Evolutionary conservation across 495 filamentous ascomycete species (phyloP).

Genomic region (Parathielavia hyrcaniae): DNA sequence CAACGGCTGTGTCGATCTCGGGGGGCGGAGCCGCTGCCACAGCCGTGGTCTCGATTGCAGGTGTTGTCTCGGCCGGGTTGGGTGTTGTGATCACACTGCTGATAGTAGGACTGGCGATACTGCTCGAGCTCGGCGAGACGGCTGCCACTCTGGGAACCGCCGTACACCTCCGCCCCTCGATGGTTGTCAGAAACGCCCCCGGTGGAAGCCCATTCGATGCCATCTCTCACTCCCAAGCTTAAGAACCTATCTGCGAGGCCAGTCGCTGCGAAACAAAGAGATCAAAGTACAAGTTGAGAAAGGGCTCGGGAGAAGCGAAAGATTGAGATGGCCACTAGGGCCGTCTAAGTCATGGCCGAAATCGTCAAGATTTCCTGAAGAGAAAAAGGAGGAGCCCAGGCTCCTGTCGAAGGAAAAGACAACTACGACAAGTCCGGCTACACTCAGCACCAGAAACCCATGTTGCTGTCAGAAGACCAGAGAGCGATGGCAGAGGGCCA

Average conservation of each 20-base stretch:
- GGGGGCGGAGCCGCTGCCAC: slow-evolving; percentile 15
- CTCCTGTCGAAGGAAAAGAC: slow-evolving; percentile 22
- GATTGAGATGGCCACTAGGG: slow-evolving; percentile 35
- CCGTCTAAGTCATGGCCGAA: slow-evolving; percentile 37
- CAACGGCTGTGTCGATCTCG: slow-evolving; percentile 15
- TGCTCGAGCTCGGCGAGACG: slow-evolving; percentile 1
- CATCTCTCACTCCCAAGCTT: slow-evolving; percentile 28
- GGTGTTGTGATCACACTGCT: slow-evolving; percentile 12
- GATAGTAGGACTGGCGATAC: slow-evolving; percentile 15
- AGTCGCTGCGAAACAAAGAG: slow-evolving; percentile 34
- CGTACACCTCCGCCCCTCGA: slow-evolving; percentile 45
- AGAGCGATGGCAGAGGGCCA: neutral
- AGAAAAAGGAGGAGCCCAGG: slow-evolving; percentile 18
- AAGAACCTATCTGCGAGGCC: slow-evolving; percentile 33
- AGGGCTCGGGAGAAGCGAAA: slow-evolving; percentile 29
- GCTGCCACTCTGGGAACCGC: slow-evolving; percentile 36
- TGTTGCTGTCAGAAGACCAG: slow-evolving; percentile 19
- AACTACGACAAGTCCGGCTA: slow-evolving; percentile 29
- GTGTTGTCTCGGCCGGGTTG: neutral
- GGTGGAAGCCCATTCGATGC: slow-evolving; percentile 31
- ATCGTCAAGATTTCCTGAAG: slow-evolving; percentile 34
- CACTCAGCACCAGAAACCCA: slow-evolving; percentile 31
- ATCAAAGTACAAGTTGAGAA: slow-evolving; percentile 30
- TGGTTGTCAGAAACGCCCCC: slow-evolving; percentile 41
- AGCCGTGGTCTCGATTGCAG: slow-evolving; percentile 15